Conservation (phyloP, 164 flowering plant genomes). For the Santalum album region DNA sequence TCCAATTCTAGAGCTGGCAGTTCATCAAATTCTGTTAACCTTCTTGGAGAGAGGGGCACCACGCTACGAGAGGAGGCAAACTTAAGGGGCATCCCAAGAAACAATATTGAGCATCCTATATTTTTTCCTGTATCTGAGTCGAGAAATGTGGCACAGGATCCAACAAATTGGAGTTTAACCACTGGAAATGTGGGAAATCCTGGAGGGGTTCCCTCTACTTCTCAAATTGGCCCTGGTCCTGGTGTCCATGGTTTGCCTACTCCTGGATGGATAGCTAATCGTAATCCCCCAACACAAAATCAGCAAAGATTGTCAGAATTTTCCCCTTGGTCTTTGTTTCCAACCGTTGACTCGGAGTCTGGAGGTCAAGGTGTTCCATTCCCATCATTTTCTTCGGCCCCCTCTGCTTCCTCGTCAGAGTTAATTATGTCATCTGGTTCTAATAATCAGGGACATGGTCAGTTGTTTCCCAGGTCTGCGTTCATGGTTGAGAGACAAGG, state of each 20-base stretch:
- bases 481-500: conserved; percentile 23
- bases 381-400: conserved; percentile 19
- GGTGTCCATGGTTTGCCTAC: conserved; percentile 18
- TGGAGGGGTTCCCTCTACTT: conserved; percentile 20
- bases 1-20: conserved; percentile 31
- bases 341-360: conserved; percentile 27
- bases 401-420: conserved; percentile 27
- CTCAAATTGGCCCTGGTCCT: conserved; percentile 21
- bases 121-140: conserved; percentile 24
- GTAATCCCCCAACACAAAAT: conserved; percentile 16
- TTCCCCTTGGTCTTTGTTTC: conserved; percentile 37
- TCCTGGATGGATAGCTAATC: conserved; percentile 23
- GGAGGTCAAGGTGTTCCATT: conserved; percentile 23
- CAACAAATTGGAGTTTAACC: conserved; percentile 33
- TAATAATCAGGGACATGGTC: conserved; percentile 19
- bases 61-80: conserved; percentile 18
- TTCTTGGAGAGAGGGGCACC: conserved; percentile 23
- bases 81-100: conserved; percentile 23
- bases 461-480: conserved; percentile 21
- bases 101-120: conserved; percentile 21
- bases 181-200: conserved; percentile 20
- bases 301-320: conserved; percentile 26
- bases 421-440: conserved; percentile 16
- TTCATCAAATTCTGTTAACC: conserved; percentile 15
- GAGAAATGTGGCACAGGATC: conserved; percentile 30